Base-by-base conservation (phyloP, 352 stramenopile species). In the Phytophthora colocasiae region DNA sequence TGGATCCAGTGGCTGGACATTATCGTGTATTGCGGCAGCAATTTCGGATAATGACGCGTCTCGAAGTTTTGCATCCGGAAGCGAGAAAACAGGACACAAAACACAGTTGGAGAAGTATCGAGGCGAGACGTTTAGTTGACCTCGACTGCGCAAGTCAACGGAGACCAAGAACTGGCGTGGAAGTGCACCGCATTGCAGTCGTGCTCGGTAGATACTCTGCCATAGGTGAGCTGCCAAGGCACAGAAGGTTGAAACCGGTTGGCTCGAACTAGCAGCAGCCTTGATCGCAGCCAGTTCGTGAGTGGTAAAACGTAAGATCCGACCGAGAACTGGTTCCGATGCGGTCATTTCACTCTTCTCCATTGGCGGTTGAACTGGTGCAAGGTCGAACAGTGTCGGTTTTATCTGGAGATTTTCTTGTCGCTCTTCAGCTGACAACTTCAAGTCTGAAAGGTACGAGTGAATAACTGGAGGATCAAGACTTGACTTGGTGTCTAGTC, bases 31-130 rank as follows among this genome's bases (percentile, higher is more conserved):
- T 7, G 62, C 29, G 19, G 8, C 11, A 26, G 53, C 46, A 17
- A 69, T 44, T 17, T 5, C 44, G 10, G 53, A 49, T 14, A 69
- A 32, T 11, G 62, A 32, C 22, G 15, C 52, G 8, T 46, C 34
- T 31, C 59, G 45, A 40, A 73, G 36, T n/a, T 69, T 29, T 4
- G 27, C 41, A 10, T 52, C 52, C 1, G 65, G 14, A 3, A 69
- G 47, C 43, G 58, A 63, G 29, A 73, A 66, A 8, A 69, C 58
- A 0, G 65, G 65, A 8, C 65, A 69, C 3, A 73, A 9, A 29
- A 67, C 38, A 11, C 50, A 69, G 39, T 73, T 73, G 15, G 65
- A 53, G 34, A 73, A 73, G 46, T 73, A 73, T 15, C 58, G 65
- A 7, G 65, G 31, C n/a, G 58, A 54, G 8, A 73, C 27, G 11